Base-by-base conservation (phyloP, 2,329 filamentous ascomycete species). In the Botrytis fragariae region DNA sequence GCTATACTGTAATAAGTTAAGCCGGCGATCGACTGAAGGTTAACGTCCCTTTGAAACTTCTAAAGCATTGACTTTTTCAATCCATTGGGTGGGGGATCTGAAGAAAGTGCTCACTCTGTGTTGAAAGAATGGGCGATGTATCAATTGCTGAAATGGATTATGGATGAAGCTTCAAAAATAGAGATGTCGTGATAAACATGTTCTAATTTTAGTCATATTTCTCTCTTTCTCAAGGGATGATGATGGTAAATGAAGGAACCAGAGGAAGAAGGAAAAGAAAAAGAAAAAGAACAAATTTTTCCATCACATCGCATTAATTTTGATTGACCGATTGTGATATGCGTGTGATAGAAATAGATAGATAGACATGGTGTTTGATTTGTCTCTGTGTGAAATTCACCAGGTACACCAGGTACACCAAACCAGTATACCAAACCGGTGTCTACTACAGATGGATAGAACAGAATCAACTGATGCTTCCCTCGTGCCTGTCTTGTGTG, bases 21-120 rank as follows among this genome's bases (percentile, higher is more conserved):
- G 22, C 29, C 44, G 35, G 44, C 29, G 10, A 54, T 68, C 16
- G 35, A 54, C 18, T 16, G 25, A 25, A 39, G 22, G 10, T 68
- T 37, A 54, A n/a, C 45, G 45, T 68, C 35, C 64, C 51, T 59
- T n/a, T 51, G 64, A 39, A n/a, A 67, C 64, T 54, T 67, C 35
- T 54, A 39, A 37, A 67, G 45, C 64, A 54, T 54, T 68, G 65
- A 54, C 16, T 29, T 39, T 39, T 54, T 29, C 35, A 4, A 54
- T 29, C 4, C 29, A 37, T 39, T n/a, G 22, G 32, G 29, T 37
- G 22, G 42, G 32, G 45, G 64, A 68, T 42, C 32, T 25, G 64
- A 54, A 42, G 45, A 39, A 57, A 42, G 25, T 57, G 48, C 35
- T 37, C 51, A n/a, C 51, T n/a, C 29, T 57, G 7, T 14, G 2